Evolutionary conservation across 2,329 filamentous ascomycete species (phyloP), one percentile per base, ranked within the genome.

Genomic region (Pestalotiopsis sp.): DNA sequence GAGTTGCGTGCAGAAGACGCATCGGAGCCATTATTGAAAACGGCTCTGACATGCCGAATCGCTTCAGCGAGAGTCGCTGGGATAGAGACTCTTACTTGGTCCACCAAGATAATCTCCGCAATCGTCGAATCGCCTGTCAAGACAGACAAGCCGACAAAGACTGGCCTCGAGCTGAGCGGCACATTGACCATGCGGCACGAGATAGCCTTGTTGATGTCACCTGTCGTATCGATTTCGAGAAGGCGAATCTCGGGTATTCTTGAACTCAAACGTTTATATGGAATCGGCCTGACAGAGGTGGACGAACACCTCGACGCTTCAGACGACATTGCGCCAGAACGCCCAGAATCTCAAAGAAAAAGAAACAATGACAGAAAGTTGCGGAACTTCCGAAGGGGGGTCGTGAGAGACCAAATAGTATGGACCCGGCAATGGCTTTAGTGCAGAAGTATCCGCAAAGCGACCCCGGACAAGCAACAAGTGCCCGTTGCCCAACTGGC

Each of bases 171-270:
- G 60, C 68, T 74, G 49, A 80, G 74, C 2, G 71, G 70, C 39
- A 75, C 69, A 25, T 75, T 78, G 31, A 81, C 71, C 31, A 80
- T 71, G 14, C 79, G 79, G 66, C 77, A 80, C n/a, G 75, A 73
- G 56, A 80, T 69, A 9, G 73, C 72, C 27, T 79, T 78, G 27
- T 72, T 72, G 70, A 70, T 72, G 23, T 58, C n/a, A 11, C 23
- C 14, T 4, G 68, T 62, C 23, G 68, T 66, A 6, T 52, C 17
- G 2, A 69, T 36, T 31, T 69, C 68, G 2, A 69, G 61, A 4
- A 69, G 56, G 25, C 68, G 68, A 27, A 69, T 56, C 62, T 69
- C 68, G 7, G 36, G 39, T 57, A 27, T 66, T 38, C 31, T 9
- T 41, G 52, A 57, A 57, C 39, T 63, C 12, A 69, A 58, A 38